Conservation (phyloP, 805 yeast species). For the Wickerhamiella kazuoi region DNA sequence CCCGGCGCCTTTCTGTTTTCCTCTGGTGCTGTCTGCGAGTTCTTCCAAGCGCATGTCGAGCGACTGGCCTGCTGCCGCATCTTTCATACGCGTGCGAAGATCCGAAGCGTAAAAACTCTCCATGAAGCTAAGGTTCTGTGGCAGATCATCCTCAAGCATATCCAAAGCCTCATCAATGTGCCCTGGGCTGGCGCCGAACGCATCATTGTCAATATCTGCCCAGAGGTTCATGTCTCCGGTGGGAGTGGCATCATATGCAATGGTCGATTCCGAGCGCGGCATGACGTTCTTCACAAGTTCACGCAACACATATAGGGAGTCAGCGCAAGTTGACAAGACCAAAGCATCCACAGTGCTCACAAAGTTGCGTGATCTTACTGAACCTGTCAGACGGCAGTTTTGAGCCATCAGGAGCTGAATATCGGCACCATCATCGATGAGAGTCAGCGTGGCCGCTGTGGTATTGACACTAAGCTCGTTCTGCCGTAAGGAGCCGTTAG, state of each 20-base stretch:
- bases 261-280: neutral
- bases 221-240: conserved; percentile 26
- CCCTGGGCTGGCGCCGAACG: conserved; percentile 12
- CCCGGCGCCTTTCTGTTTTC: neutral
- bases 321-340: conserved; percentile 43
- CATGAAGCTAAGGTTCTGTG: conserved; percentile 16
- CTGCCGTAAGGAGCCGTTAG: neutral
- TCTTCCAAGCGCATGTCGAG: neutral
- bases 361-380: neutral
- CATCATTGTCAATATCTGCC: conserved; percentile 25
- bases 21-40: neutral
- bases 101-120: conserved; percentile 17
- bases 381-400: neutral
- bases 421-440: neutral
- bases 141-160: conserved; percentile 12
- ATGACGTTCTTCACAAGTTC: conserved; percentile 58
- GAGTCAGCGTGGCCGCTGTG: neutral
- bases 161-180: conserved; percentile 8
- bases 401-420: neutral
- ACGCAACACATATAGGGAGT: conserved; percentile 54
- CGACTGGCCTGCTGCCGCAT: conserved; percentile 1
- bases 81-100: neutral
- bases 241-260: conserved; percentile 13
- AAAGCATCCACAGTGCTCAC: conserved; percentile 7
- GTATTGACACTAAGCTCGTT: neutral